Evolutionary conservation across 257 asterid species (phyloP), one percentile per base, ranked within the genome.

Genomic region (Forsythia viridissima): DNA sequence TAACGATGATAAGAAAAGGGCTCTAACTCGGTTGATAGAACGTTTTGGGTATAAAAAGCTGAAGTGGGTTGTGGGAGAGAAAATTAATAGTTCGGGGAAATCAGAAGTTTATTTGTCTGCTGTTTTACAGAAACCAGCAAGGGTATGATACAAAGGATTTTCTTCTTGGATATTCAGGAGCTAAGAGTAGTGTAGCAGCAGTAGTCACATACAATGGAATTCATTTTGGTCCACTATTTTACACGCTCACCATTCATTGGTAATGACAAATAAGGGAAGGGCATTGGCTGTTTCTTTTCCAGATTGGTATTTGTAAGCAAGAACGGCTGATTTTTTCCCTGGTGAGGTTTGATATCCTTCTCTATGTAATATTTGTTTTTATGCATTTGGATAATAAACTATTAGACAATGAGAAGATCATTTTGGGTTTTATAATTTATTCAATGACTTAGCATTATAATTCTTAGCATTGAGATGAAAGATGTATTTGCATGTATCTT

Each of bases 61-160:
- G 76, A 93, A 93, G 85, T 93, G 98, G 98, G 87, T 92, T n/a
- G 96, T 91, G 73, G 97, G 96, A 5, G 98, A 93, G 88, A 92
- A 81, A 77, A 42, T 87, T 24, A 90, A 86, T 40, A 97, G 96
- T 21, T 51, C 91, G 0, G 96, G 94, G 41, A 91, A 88, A 73
- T 85, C 92, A 6, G 97, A 93, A 79, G 92, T 82, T 84, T 87
- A 90, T 80, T 80, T 93, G 74, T 91, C 98, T 10, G 97, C 94
- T 77, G 93, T 91, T 79, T 84, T 93, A 63, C 92, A 89, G 87
- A 91, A 93, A 80, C 98, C 96, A 0, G 90, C 82, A 39, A 91
- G 96, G 81, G 88, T 82, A 75, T 84, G 80, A 86, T 73, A 48
- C 38, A 67, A 38, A 39, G 5, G 37, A 57, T 34, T 61, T 41